Evolutionary conservation across 2,329 filamentous ascomycete species (phyloP), one percentile per base, ranked within the genome.

Genomic region (Scortechinia acanthostroma): DNA sequence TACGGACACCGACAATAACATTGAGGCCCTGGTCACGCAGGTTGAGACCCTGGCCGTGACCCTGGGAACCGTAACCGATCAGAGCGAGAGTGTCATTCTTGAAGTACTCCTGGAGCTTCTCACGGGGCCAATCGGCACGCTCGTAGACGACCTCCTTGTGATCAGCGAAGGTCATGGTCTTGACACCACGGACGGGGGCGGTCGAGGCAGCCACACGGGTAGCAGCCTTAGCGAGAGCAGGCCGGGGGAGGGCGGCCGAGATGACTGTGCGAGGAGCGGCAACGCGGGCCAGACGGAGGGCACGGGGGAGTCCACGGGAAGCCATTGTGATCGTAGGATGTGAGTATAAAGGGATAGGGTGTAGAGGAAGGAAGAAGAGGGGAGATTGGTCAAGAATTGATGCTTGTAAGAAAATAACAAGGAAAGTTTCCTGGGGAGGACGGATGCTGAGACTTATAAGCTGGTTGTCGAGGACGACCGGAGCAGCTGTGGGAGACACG

Each of bases 71-170:
- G 74, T 98, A 98, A 68, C 93, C 93, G 70, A 98, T 98, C 64
- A 98, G 86, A 64, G 93, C 93, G 59, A 98, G 88, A 57, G 91
- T 97, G 73, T 98, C 93, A 74, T 98, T 82, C 83, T 97, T 97
- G 88, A 98, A 98, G 85, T 91, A 98, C 54, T 97, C 89, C 88
- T 95, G 56, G 66, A 98, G 89, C 86, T 95, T 97, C 79, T 96
- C 91, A 69, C 86, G 83, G 56, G 93, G 93, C 93, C 93, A 98
- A 77, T 98, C 93, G 65, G 80, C 88, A 74, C 93, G 91, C 83
- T 98, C 93, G 66, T 88, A 96, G 65, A 98, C 93, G 55, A 84
- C 81, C 80, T 98, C 93, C 76, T 94, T 91, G 65, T 79, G 77
- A 61, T 90, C 93, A 56, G 93, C 93, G 69, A 98, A 98, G 82